Base-by-base conservation (phyloP, 192 early-diverging fungal species). In the Radiomyces spectabilis region DNA sequence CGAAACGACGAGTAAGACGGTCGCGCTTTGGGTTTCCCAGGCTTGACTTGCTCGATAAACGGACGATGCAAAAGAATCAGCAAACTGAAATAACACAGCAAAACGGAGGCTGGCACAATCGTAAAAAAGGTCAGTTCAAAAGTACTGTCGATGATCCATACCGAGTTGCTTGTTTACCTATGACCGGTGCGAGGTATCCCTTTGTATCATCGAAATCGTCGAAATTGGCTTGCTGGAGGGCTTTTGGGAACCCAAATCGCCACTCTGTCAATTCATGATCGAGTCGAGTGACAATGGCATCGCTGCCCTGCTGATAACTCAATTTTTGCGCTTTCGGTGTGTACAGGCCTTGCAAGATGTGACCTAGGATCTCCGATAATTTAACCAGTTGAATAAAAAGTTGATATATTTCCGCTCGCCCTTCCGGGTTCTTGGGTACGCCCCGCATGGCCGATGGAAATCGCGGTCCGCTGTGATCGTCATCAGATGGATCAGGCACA, bases 201-300 rank as follows among this genome's bases (percentile, higher is more conserved):
- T 45, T 35, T 10, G 34, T 59, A 40, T 62, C 60, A 41, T 62
- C 51, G 41, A 62, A 54, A 34, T 62, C 60, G 0, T 30, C 52
- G 25, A 55, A 62, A 25, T 62, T 16, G 0, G 60, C 32, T 41
- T 39, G n/a, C 26, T 59, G 51, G 2, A 70, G 30, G 2, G 52
- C 61, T 33, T 70, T 51, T 29, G 62, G 62, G 16, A 64, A 59
- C 0, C 52, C 61, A 54, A 65, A 56, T 8, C 61, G 55, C 68
- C 68, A 70, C 45, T 59, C 53, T 6, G 68, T 70, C 34, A 70
- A 21, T 22, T 58, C 57, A 44, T 64, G 54, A 46, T 70, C 68
- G 4, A 70, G 22, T 12, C 32, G 49, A 32, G 61, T 60, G 0
- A 64, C 68, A 46, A 70, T 54, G 6, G 46, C 49, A 44, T 54